Evolutionary conservation across 2,329 filamentous ascomycete genomes (phyloP).

Genomic region (Thielaviopsis punctulata): DNA sequence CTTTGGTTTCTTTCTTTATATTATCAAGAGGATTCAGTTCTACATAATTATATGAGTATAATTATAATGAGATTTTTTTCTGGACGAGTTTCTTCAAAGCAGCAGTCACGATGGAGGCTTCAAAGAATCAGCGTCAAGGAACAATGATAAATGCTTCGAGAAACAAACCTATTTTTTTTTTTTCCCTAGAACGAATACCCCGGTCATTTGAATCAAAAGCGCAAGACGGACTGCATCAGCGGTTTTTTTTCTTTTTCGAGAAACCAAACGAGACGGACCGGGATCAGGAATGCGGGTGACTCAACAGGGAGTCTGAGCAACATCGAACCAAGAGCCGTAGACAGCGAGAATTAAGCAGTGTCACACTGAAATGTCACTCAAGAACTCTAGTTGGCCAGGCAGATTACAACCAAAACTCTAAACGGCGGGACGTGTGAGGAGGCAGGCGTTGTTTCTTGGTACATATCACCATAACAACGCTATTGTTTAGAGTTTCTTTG

Average conservation of each 20-base stretch:
- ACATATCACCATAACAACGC: no score
- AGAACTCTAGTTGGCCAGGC: background rate
- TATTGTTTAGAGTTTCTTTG: no score
- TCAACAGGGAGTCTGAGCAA: slow-evolving; percentile 2
- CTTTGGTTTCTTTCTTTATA: background rate
- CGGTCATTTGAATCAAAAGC: no score
- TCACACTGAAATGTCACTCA: background rate
- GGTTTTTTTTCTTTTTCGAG: background rate
- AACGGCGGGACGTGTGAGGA: no score
- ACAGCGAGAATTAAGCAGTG: background rate
- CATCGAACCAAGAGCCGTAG: background rate
- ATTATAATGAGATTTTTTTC: no score
- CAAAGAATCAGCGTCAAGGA: background rate
- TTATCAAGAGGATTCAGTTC: no score
- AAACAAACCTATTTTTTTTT: no score
- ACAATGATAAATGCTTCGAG: background rate
- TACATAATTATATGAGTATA: no score
- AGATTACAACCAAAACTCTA: background rate
- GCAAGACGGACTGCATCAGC: no score
- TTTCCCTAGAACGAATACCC: background rate
- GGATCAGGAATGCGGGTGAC: slow-evolving; percentile 10
- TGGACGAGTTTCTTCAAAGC: background rate
- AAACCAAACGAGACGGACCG: background rate
- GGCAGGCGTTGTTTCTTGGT: no score
- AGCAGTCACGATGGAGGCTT: background rate